These are phyloP conservation scores for Tetrahymena thermophila DNA, from an alignment of 73 alveolate genomes.

Conservation along the genomic window DNA sequence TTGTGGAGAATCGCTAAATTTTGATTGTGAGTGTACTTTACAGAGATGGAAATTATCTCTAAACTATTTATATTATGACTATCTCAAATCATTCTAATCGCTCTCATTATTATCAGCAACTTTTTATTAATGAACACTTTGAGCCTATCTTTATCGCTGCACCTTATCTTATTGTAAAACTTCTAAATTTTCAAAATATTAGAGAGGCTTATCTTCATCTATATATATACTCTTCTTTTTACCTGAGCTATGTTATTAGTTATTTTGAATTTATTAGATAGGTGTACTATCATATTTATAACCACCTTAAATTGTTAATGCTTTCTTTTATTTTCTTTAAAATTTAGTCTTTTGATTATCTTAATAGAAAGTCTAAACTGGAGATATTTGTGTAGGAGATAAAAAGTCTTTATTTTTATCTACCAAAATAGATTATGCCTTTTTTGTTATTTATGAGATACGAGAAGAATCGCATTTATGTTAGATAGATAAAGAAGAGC, in stretches of 20 bases:
- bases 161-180: background rate
- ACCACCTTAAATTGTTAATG: background rate
- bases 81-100: background rate
- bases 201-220: background rate
- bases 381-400: background rate
- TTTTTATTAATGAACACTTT: background rate
- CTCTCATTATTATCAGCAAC: background rate
- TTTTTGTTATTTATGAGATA: background rate
- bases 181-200: background rate
- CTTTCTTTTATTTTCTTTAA: background rate
- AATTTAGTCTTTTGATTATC: background rate
- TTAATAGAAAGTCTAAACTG: background rate
- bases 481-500: background rate
- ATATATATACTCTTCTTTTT: background rate
- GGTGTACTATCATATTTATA: background rate
- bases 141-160: background rate
- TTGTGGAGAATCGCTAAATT: background rate
- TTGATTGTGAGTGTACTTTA: background rate
- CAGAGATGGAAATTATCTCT: background rate
- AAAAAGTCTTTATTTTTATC: background rate
- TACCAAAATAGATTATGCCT: background rate
- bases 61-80: background rate
- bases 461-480: background rate
- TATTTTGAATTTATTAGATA: background rate
- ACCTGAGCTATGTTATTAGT: background rate